Evolutionary conservation across 371 early-diverging fungal genomes (phyloP).

Genomic region (Neoconidiobolus thromboides): DNA sequence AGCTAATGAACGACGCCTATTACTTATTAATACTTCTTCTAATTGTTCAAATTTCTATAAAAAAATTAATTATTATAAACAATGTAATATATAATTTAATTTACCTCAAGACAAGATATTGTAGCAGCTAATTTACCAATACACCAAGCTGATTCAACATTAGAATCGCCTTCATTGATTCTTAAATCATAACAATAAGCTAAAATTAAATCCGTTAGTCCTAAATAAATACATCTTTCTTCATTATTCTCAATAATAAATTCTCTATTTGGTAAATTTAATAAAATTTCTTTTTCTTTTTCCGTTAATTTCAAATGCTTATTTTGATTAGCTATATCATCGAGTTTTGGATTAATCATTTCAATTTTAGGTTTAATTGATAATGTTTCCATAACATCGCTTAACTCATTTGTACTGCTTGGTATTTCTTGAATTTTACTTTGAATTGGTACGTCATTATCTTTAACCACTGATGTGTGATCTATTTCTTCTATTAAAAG

Average conservation of each 20-base stretch:
- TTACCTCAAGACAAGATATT: constrained; percentile 57
- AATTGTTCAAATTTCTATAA: constrained; percentile 39
- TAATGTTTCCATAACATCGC: not conserved
- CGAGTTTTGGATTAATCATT: not conserved
- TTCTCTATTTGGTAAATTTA: constrained; percentile 57
- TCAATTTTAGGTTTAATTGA: too few relatives aligned
- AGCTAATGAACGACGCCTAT: constrained; percentile 53
- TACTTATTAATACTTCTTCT: constrained; percentile 33
- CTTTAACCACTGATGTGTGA: not conserved
- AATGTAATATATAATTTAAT: not conserved
- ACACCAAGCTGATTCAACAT: constrained; percentile 81
- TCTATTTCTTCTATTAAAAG: not conserved
- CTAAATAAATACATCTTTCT: constrained; percentile 50
- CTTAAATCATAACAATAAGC: constrained; percentile 80
- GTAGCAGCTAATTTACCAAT: constrained; percentile 67
- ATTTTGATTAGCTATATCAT: not conserved
- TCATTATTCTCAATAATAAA: constrained; percentile 29
- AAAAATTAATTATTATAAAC: constrained; percentile 1
- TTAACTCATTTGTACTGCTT: not conserved
- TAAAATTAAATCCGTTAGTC: constrained; percentile 76
- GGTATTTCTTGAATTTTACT: not conserved
- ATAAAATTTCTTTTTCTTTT: constrained; percentile 25
- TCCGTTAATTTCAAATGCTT: not conserved
- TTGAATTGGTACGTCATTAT: not conserved
- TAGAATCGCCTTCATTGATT: constrained; percentile 63